phyloP scores from a whole-genome alignment of 2,329 filamentous ascomycete genomes.

The Diaporthe aspalathi region DNA sequence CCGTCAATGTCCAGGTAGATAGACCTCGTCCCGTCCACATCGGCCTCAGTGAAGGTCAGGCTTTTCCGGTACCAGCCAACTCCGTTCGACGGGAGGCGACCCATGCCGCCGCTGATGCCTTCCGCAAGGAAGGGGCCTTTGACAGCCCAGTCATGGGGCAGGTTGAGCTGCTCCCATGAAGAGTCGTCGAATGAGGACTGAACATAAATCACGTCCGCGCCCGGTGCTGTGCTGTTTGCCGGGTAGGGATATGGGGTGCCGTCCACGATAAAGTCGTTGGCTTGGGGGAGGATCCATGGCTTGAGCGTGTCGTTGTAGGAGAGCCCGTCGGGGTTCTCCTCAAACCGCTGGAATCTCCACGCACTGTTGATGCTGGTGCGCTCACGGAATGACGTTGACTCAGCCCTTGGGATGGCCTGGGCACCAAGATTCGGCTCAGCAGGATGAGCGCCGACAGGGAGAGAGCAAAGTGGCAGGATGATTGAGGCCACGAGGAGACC shows the following conservation, averaged over 20 bases:
- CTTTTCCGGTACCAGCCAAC: conserved; percentile 64
- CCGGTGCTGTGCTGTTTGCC: conserved; percentile 1
- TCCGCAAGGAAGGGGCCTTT: conserved; percentile 55
- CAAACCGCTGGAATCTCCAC: conserved; percentile 24
- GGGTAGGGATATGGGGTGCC: conserved; percentile 5
- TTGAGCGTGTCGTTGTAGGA: conserved; percentile 20
- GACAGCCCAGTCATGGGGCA: conserved; percentile 64
- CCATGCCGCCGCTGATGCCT: conserved; percentile 53
- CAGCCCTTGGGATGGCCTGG: neutral
- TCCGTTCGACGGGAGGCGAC: conserved; percentile 60
- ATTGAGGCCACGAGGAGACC: conserved; percentile 14
- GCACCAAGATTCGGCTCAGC: neutral
- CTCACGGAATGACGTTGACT: conserved; percentile 22
- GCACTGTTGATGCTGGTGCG: conserved; percentile 26
- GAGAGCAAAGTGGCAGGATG: neutral
- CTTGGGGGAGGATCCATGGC: conserved; percentile 29
- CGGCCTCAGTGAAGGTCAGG: conserved; percentile 47
- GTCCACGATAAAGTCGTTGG: conserved; percentile 24
- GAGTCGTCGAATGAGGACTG: conserved; percentile 48
- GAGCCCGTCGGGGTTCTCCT: conserved; percentile 12
- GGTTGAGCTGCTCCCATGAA: conserved; percentile 53
- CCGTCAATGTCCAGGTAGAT: conserved; percentile 62
- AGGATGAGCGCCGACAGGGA: conserved; percentile 11
- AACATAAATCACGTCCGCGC: conserved; percentile 5
- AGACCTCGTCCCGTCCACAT: conserved; percentile 48